Evolutionary conservation across 495 filamentous ascomycete genomes (phyloP).

Genomic region (Thermothielavioides terrestris): DNA sequence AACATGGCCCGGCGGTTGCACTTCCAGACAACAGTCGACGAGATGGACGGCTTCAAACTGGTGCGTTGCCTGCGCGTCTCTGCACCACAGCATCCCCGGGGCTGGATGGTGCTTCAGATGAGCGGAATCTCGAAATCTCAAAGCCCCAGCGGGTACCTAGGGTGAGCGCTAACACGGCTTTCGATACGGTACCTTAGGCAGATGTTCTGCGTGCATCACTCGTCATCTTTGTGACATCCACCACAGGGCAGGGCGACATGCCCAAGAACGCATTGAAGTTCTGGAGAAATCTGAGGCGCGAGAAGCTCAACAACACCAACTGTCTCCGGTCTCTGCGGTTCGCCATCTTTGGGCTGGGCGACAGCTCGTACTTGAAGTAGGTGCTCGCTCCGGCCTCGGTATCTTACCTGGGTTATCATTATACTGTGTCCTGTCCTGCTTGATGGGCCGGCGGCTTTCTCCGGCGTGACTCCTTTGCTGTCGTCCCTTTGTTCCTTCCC

Average conservation of each 20-base stretch:
- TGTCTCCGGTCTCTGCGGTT: slow-evolving; percentile 62
- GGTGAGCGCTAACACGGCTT: background rate
- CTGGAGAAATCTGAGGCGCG: slow-evolving; percentile 76
- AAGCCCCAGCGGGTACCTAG: no score
- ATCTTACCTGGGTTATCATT: background rate
- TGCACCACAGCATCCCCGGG: no score
- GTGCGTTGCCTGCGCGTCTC: slow-evolving; percentile 55
- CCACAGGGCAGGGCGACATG: slow-evolving; percentile 90
- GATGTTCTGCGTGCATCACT: slow-evolving; percentile 46
- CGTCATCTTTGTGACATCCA: slow-evolving; percentile 74
- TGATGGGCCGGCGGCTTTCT: no score
- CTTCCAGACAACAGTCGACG: slow-evolving; percentile 63
- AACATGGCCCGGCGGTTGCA: slow-evolving; percentile 61
- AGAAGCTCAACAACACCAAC: slow-evolving; percentile 61
- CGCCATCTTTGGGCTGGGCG: slow-evolving; percentile 82
- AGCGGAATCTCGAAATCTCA: no score
- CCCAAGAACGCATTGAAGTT: slow-evolving; percentile 70
- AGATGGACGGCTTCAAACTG: slow-evolving; percentile 67
- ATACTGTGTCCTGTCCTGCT: no score
- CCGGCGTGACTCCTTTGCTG: no score
- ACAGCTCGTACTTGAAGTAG: slow-evolving; percentile 88
- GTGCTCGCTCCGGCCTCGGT: no score
- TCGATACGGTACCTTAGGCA: slow-evolving; percentile 23
- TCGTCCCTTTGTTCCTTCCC: no score
- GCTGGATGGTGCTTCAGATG: no score